Evolutionary conservation across 305 asterid genomes (phyloP), one percentile per base, ranked within the genome.

Genomic region (Stenogyne calaminthoides): DNA sequence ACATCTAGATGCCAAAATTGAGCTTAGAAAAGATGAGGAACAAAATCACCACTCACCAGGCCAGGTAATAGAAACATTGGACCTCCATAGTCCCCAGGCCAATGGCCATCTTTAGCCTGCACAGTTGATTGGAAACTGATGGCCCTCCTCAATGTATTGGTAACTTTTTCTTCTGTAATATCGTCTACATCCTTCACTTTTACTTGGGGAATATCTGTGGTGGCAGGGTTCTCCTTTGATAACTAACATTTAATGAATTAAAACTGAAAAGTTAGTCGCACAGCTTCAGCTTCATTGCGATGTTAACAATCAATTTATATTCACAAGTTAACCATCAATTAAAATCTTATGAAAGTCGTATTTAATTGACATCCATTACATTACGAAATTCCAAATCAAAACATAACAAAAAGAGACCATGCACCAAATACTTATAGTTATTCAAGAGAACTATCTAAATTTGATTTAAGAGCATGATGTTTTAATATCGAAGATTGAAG

Each of bases 41-140:
- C 57, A 55, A 68, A 67, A 56, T 20, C 64, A 40, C 47, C 63
- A 76, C 86, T 79, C 72, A 95, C 99, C 96, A 95, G 65, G 76
- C 98, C 98, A 73, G 99, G 98, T 87, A 95, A 66, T 79, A 95
- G 86, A 86, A 95, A 95, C 97, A 90, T 89, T 6, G 98, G 94
- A 27, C 98, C 98, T 61, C 94, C 98, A 81, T 87, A 92, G 78
- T 93, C 98, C 70, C 97, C 98, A 12, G 97, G 82, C 98, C 98
- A 93, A 55, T 93, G 96, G 67, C 98, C 98, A 75, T 93, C 98
- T 39, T 76, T 75, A 77, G 90, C 90, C 84, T 91, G 97, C 76
- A 91, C 76, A 63, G 96, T 88, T 71, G 97, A 91, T 76, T 93
- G 83, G 81, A 84, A 91, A 73, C 77, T 20, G 75, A 93, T 73